Evolutionary conservation across 2,329 filamentous ascomycete genomes (phyloP), one percentile per base, ranked within the genome.

Genomic region (Basipetospora chlamydospora): DNA sequence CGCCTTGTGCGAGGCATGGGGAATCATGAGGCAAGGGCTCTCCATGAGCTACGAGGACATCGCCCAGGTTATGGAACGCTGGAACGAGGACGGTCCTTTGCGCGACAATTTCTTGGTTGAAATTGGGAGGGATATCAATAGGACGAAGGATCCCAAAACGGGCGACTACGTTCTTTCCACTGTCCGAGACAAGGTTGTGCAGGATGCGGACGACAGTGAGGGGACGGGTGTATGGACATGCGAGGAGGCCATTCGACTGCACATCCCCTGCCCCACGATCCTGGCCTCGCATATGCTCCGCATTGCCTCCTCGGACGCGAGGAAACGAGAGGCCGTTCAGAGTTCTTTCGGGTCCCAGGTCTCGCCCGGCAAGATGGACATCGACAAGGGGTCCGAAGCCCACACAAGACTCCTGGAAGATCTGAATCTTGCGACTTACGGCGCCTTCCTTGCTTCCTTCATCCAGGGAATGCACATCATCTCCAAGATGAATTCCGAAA

Each of bases 181-280:
- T 15, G 67, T 82, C 2, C 64, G 74, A 36, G 78, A 82, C 52
- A 80, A 80, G 48, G 77, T 83, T 1, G 76, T 81, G 0, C 77
- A 83, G 52, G 77, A 81, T 44, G 67, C 72, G 15, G 73, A 76
- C 22, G 64, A 70, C 35, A 70, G 71, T 28, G 77, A 82, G 50
- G 76, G 77, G 0, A 83, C 77, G 0, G 72, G 75, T 0, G 64
- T 71, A 33, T 82, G 75, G 77, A 68, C 70, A 5, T 68, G 75
- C 42, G 67, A 66, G 44, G 70, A 82, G 48, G 70, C 73, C 0
- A 66, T 77, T 6, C 52, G 60, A 4, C 60, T 73, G 3, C 78
- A 83, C 45, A 61, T 80, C 3, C 67, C 78, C 0, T 66, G 70
- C 0, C 72, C 77, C 0, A 80, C 76, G 0, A 62, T 83, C n/a